Evolutionary conservation across 2,329 filamentous ascomycete genomes (phyloP).

Genomic region (Grosmannia huntii): DNA sequence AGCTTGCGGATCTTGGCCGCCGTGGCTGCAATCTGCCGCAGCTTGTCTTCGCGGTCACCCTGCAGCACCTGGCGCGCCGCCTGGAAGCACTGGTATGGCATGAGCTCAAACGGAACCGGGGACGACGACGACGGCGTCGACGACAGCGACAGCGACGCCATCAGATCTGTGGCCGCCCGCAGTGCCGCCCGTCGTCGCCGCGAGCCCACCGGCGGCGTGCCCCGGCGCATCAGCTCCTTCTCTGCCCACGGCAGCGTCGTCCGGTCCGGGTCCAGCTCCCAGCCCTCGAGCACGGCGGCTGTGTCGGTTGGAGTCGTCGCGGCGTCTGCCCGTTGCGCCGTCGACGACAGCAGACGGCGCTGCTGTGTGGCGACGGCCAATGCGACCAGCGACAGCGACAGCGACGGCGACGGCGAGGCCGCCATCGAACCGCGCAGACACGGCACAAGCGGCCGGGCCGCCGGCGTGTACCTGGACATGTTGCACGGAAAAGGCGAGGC

Average conservation of each 20-base stretch:
- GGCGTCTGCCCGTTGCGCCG: neutral
- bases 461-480: slow-evolving; percentile 11
- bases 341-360: neutral
- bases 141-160: no score
- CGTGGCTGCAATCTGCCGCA: slow-evolving; percentile 57
- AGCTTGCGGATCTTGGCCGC: slow-evolving; percentile 56
- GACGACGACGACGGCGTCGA: slow-evolving; percentile 16
- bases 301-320: neutral
- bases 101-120: slow-evolving; percentile 77
- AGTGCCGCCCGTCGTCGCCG: slow-evolving; percentile 69
- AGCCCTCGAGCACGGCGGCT: slow-evolving; percentile 18
- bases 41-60: slow-evolving; percentile 69
- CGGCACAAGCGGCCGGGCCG: slow-evolving; percentile 11
- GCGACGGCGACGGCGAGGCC: neutral
- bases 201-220: slow-evolving; percentile 66
- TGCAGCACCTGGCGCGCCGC: slow-evolving; percentile 77
- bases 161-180: slow-evolving; percentile 18
- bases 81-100: slow-evolving; percentile 97
- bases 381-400: neutral
- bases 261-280: slow-evolving; percentile 52
- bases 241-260: slow-evolving; percentile 53
- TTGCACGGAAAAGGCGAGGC: neutral
- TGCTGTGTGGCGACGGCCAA: neutral
- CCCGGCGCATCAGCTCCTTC: slow-evolving; percentile 52
- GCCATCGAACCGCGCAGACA: slow-evolving; percentile 3